phyloP scores from a whole-genome alignment of 352 stramenopile species.

The Globisporangium parvum region DNA sequence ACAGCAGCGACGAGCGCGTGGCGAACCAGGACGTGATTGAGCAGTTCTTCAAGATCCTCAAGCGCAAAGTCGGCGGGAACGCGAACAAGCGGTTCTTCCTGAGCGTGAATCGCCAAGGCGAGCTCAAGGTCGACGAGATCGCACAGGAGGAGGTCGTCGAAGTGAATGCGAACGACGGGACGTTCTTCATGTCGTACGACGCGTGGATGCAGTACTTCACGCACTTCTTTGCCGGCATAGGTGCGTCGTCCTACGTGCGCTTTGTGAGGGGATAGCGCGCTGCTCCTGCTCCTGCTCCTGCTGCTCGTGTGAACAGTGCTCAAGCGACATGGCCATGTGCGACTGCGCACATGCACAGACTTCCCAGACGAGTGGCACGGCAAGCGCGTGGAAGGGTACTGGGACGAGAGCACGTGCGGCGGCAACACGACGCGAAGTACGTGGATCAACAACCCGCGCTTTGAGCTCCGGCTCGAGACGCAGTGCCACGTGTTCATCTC shows the following conservation, averaged over 20 bases:
- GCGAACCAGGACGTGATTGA: conserved; percentile 80
- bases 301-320: not conserved
- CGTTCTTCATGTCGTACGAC: conserved; percentile 90
- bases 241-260: conserved; percentile 20
- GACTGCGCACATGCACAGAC: conserved; percentile 38
- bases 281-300: too few species aligned
- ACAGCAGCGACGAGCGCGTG: conserved; percentile 66
- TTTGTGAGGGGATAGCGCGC: not conserved
- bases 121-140: conserved; percentile 55
- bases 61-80: conserved; percentile 57
- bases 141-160: conserved; percentile 71
- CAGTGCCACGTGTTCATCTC: conserved; percentile 65
- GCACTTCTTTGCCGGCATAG: conserved; percentile 88
- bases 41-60: conserved; percentile 67
- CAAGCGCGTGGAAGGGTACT: conserved; percentile 63
- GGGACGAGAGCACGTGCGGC: conserved; percentile 72
- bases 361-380: conserved; percentile 87
- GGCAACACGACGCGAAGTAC: conserved; percentile 81
- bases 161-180: conserved; percentile 83
- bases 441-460: conserved; percentile 86
- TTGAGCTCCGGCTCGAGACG: conserved; percentile 62
- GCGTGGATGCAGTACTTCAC: conserved; percentile 88
- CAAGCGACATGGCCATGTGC: not conserved
- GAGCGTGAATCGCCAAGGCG: conserved; percentile 38
- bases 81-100: conserved; percentile 62